phyloP scores from a whole-genome alignment of 1,139 yeast genomes.

The Suhomyces terraborum region DNA sequence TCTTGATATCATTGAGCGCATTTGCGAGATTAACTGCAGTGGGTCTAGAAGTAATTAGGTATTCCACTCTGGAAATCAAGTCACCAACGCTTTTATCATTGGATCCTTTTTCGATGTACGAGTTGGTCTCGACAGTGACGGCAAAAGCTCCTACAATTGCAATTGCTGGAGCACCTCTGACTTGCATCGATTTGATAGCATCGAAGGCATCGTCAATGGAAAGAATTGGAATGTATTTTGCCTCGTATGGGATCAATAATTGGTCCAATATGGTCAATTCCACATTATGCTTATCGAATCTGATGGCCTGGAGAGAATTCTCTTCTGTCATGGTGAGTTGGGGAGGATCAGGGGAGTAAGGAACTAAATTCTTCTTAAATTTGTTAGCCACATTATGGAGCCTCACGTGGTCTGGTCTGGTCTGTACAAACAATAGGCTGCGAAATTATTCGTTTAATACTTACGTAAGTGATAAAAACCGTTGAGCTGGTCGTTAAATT shows the following conservation, averaged over 20 bases:
- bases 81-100: conserved; percentile 29
- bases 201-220: conserved; percentile 72
- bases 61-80: conserved; percentile 55
- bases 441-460: too few relatives aligned
- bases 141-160: conserved; percentile 92
- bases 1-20: conserved; percentile 65
- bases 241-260: conserved; percentile 74
- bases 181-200: conserved; percentile 88
- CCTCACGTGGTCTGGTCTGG: conserved; percentile 2
- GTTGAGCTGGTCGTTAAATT: too few relatives aligned
- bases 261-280: conserved; percentile 75
- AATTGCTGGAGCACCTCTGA: conserved; percentile 97
- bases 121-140: conserved; percentile 66
- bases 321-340: neutral
- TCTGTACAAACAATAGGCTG: neutral
- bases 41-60: conserved; percentile 78
- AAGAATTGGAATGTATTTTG: conserved; percentile 62
- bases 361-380: neutral
- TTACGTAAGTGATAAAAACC: too few relatives aligned
- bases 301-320: conserved; percentile 63
- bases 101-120: conserved; percentile 18
- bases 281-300: conserved; percentile 51
- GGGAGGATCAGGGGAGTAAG: too few relatives aligned
- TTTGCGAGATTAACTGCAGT: conserved; percentile 92
- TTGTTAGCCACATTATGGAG: neutral